A percentile compares a stretch with the other conserved stretches of the same genome.
These are phyloP conservation scores for Glycine soja DNA, from an alignment of 306 rosid genomes.

Conservation along the genomic window DNA sequence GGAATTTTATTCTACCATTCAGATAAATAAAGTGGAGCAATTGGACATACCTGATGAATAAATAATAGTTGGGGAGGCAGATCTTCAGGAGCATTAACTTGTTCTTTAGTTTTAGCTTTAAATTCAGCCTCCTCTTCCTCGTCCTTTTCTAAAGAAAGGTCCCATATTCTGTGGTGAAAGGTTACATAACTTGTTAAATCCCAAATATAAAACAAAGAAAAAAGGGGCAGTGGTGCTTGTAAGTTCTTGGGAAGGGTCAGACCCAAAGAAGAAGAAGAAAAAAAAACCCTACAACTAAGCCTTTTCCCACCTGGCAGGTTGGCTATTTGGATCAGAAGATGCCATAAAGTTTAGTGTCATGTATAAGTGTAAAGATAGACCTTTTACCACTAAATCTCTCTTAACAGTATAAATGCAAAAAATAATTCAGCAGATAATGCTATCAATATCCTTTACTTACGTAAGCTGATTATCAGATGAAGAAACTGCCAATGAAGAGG, in stretches of 20 bases:
- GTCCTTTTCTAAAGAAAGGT: conserved; percentile 89
- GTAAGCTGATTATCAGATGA: conserved; percentile 96
- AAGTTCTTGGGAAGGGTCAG: background rate
- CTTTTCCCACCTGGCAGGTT: no score
- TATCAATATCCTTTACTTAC: conserved; percentile 56
- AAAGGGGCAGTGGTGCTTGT: background rate
- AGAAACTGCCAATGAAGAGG: conserved; percentile 85
- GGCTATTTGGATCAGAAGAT: background rate
- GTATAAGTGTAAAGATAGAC: background rate
- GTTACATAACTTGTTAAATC: conserved; percentile 26
- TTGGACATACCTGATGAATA: conserved; percentile 79
- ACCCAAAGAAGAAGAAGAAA: background rate
- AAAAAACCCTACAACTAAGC: background rate
- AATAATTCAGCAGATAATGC: background rate
- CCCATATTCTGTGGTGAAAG: conserved; percentile 81
- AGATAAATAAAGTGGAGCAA: conserved; percentile 2
- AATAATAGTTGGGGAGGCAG: conserved; percentile 96
- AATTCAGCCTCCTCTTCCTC: conserved; percentile 98
- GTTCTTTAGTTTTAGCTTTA: conserved; percentile 78
- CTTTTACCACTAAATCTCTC: conserved; percentile 13
- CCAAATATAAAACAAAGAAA: background rate
- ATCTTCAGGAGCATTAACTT: conserved; percentile 86
- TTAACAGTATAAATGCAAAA: conserved; percentile 1
- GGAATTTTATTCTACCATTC: background rate
- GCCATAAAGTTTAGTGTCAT: background rate